phyloP scores from a whole-genome alignment of 129 eudicot genomes.

The Cynara cardunculus region DNA sequence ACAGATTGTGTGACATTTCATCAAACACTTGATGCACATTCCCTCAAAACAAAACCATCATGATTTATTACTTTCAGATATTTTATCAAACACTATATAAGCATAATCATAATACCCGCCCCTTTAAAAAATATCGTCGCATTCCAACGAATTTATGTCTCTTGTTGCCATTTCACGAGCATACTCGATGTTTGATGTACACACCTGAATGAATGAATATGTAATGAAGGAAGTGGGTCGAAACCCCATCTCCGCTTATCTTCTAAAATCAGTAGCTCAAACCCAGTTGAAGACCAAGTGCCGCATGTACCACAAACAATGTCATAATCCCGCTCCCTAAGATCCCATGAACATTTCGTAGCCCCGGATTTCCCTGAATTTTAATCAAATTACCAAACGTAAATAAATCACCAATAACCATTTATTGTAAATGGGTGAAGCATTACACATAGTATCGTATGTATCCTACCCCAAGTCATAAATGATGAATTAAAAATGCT shows the following conservation, averaged over 20 bases:
- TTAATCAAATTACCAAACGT: background rate
- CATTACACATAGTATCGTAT: too few relatives aligned
- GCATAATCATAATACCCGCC: background rate
- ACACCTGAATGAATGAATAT: background rate
- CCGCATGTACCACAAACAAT: constrained; percentile 85
- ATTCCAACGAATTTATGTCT: background rate
- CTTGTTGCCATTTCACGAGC: background rate
- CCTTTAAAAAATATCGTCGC: background rate
- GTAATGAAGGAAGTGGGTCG: background rate
- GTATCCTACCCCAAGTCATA: too few relatives aligned
- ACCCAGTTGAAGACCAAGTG: constrained; percentile 92
- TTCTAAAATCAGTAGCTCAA: constrained; percentile 52
- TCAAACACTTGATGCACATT: background rate
- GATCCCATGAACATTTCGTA: constrained; percentile 85
- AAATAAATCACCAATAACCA: background rate
- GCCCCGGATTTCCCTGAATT: constrained; percentile 76
- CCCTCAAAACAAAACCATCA: background rate
- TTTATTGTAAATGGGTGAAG: too few relatives aligned
- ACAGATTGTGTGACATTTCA: background rate
- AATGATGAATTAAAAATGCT: too few relatives aligned
- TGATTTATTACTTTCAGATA: background rate
- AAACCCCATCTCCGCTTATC: background rate
- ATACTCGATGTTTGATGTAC: background rate
- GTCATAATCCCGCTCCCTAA: constrained; percentile 95
- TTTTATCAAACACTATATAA: background rate